Conservation (phyloP, 371 early-diverging fungal genomes). For the Quaeritorhiza haematococci region DNA sequence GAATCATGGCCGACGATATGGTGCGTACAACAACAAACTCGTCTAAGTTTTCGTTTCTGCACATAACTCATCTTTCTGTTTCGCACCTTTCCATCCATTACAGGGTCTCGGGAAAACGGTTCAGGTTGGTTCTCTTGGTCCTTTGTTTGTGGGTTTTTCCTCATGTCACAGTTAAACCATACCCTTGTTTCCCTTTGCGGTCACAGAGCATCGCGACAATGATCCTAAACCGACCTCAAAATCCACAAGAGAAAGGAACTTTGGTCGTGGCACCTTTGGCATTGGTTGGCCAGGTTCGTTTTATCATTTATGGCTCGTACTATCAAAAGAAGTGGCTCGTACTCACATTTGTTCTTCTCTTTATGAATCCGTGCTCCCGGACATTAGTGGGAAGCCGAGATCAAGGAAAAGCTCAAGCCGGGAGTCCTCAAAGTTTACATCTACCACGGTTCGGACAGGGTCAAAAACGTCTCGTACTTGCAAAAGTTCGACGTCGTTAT, state of each 20-base stretch:
- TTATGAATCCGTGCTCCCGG: neutral
- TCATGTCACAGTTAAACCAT: no score
- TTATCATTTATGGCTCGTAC: no score
- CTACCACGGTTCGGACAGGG: neutral
- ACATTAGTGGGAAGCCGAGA: neutral
- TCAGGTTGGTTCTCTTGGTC: neutral
- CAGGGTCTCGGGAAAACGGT: conserved; percentile 23
- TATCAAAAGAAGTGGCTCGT: neutral
- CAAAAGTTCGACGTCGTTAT: neutral
- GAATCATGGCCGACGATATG: conserved; percentile 24
- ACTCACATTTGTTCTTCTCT: neutral
- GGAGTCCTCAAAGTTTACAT: neutral
- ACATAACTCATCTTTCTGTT: conserved; percentile 1
- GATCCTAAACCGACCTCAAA: neutral
- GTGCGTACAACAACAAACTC: neutral
- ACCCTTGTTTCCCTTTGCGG: no score
- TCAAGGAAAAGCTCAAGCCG: neutral
- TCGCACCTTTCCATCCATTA: neutral
- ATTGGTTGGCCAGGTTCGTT: no score
- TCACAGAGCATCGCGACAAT: no score
- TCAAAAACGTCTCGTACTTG: neutral
- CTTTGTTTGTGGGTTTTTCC: no score
- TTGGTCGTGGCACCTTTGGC: no score
- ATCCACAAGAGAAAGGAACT: conserved; percentile 3
- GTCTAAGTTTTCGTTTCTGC: conserved; percentile 8